phyloP scores from a whole-genome alignment of 805 yeast species.

The Monosporozyma aerobia region DNA sequence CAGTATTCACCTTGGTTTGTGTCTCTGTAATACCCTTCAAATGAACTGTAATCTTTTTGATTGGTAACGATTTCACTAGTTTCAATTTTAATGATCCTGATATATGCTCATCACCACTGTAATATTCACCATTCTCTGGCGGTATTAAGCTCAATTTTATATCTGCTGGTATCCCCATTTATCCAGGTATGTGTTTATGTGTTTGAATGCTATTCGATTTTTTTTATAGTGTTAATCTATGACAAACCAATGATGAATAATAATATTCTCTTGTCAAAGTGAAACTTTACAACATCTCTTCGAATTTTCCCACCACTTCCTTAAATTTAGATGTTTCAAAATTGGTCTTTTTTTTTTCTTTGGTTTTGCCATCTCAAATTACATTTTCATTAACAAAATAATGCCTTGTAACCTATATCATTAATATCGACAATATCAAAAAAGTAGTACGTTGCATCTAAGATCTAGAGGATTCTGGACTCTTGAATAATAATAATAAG shows the following conservation, averaged over 20 bases:
- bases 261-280: no score
- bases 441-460: no score
- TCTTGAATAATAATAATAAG: background rate
- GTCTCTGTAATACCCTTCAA: conserved; percentile 30
- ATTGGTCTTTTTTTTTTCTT: no score
- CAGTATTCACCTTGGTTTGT: conserved; percentile 18
- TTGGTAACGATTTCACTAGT: conserved; percentile 19
- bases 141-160: conserved; percentile 14
- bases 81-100: conserved; percentile 22
- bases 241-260: no score
- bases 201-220: background rate
- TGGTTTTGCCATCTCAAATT: no score
- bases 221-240: no score
- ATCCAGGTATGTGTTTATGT: background rate
- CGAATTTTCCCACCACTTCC: no score
- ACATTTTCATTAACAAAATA: background rate
- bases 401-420: no score
- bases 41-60: conserved; percentile 43
- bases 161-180: conserved; percentile 18
- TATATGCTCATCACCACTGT: conserved; percentile 21
- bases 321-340: no score
- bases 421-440: no score
- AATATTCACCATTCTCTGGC: conserved; percentile 25
- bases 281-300: no score
- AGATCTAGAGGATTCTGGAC: no score